phyloP scores from a whole-genome alignment of 495 filamentous ascomycete species.

The Rhypophila decipiens region DNA sequence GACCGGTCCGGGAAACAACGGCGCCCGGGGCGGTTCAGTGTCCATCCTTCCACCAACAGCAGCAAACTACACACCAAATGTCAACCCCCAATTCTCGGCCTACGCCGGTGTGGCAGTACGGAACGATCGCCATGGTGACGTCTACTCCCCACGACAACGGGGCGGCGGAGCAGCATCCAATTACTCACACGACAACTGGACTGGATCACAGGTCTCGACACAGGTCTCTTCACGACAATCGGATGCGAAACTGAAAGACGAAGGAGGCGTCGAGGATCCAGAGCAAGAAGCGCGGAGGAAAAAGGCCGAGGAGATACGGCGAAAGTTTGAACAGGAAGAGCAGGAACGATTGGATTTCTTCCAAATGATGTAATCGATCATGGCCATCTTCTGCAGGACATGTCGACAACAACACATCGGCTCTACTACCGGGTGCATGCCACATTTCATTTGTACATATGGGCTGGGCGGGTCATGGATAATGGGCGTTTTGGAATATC shows the following conservation, averaged over 20 bases:
- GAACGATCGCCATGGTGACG: too few species aligned
- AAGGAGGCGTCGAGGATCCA: constrained; percentile 7
- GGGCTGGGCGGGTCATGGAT: too few species aligned
- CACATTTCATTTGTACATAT: too few species aligned
- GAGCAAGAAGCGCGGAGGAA: constrained; percentile 5
- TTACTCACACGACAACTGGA: not conserved
- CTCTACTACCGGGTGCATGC: too few species aligned
- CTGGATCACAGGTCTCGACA: not conserved
- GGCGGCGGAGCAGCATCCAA: too few species aligned
- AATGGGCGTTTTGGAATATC: too few species aligned
- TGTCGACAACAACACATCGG: too few species aligned
- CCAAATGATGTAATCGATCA: constrained; percentile 27
- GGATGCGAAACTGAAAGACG: not conserved
- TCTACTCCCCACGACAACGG: too few species aligned
- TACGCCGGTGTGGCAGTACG: not conserved
- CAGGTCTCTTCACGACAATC: not conserved
- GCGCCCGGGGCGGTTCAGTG: too few species aligned
- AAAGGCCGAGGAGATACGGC: constrained; percentile 6
- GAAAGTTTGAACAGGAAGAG: constrained; percentile 19
- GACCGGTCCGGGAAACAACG: not conserved
- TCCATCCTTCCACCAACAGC: not conserved
- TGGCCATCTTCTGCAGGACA: too few species aligned
- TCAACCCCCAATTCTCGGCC: not conserved
- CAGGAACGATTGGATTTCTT: constrained; percentile 24
- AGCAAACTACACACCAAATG: not conserved